These are phyloP conservation scores for Artomyces pyxidatus DNA, from an alignment of 768 basidiomycete species.

Conservation along the genomic window DNA sequence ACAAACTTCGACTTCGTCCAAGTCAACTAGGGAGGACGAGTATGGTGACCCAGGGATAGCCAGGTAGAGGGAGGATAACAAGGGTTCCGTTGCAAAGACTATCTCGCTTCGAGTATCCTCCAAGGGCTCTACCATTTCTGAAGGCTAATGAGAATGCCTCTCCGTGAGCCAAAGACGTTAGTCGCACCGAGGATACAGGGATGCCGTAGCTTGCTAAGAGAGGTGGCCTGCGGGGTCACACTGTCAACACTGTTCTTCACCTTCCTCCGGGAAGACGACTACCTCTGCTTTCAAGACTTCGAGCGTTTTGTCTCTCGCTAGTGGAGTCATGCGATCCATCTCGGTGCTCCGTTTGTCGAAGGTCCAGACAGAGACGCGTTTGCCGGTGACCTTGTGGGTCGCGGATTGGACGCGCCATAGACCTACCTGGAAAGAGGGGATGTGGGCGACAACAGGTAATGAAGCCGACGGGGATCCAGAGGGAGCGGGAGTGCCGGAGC, in stretches of 20 bases:
- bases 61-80: conserved; percentile 73
- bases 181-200: conserved; percentile 80
- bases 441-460: conserved; percentile 30
- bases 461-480: conserved; percentile 25
- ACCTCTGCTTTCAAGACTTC: conserved; percentile 92
- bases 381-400: conserved; percentile 81
- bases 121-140: conserved; percentile 96
- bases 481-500: conserved; percentile 31
- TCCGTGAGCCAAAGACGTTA: conserved; percentile 1
- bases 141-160: conserved; percentile 9
- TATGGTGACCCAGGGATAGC: conserved; percentile 62
- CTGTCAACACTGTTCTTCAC: too few species aligned
- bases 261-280: conserved; percentile 5
- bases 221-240: conserved; percentile 53
- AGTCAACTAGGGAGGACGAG: conserved; percentile 55
- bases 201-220: conserved; percentile 79
- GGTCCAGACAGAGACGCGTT: conserved; percentile 88
- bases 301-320: conserved; percentile 64
- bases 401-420: conserved; percentile 87
- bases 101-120: conserved; percentile 88
- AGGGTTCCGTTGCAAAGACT: conserved; percentile 88
- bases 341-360: conserved; percentile 79
- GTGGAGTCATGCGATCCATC: conserved; percentile 56
- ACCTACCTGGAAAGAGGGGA: conserved; percentile 63
- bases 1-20: conserved; percentile 92